Evolutionary conservation across 139 green algal species (phyloP).

Genomic region (Coelastrella sp.): DNA sequence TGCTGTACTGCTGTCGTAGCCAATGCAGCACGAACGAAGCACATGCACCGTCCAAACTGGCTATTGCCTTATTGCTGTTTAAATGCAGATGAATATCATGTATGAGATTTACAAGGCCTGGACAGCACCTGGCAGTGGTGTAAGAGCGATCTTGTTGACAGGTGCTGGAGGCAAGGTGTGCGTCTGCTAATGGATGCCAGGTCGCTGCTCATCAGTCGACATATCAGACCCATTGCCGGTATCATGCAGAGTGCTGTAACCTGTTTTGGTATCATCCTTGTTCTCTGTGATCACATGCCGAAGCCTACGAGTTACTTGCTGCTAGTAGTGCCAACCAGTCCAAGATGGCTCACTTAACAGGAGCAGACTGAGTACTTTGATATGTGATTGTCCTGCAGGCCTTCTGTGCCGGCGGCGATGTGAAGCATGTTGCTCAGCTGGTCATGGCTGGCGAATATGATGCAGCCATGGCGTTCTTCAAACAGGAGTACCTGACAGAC

Average conservation of each 20-base stretch:
- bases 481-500: constrained; percentile 67
- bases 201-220: too few relatives aligned
- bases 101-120: constrained; percentile 53
- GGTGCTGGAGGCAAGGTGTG: constrained; percentile 68
- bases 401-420: constrained; percentile 90
- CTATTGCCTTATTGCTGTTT: neutral
- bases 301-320: too few relatives aligned
- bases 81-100: constrained; percentile 27
- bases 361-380: too few relatives aligned
- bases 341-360: too few relatives aligned
- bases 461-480: constrained; percentile 63
- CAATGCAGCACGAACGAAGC: neutral
- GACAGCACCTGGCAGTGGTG: constrained; percentile 9
- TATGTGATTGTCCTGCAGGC: too few relatives aligned
- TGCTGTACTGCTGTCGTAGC: neutral
- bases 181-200: too few relatives aligned
- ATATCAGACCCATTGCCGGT: too few relatives aligned
- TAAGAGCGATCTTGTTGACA: constrained; percentile 54
- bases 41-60: neutral
- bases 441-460: constrained; percentile 41
- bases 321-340: too few relatives aligned
- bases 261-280: too few relatives aligned
- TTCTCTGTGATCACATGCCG: too few relatives aligned
- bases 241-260: too few relatives aligned
- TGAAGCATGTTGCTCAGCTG: constrained; percentile 74